Evolutionary conservation across 257 asterid species (phyloP), one percentile per base, ranked within the genome.

Genomic region (Craterostigma plantagineum): DNA sequence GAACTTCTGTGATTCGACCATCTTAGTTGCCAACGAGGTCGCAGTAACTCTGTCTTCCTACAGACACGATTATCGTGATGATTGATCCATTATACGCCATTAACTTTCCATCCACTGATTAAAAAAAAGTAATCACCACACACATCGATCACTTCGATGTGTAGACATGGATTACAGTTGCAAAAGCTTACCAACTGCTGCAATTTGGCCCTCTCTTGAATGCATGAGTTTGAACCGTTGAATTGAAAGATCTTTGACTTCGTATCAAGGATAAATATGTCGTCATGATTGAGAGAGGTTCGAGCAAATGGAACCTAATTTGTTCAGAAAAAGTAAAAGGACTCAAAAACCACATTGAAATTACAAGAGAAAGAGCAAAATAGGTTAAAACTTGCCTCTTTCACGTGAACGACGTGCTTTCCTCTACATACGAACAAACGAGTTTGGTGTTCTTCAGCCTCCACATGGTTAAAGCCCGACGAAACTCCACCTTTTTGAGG

Each of bases 191-290:
- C n/a, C n/a, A n/a, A n/a, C n/a, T n/a, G n/a, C n/a, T n/a, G n/a
- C n/a, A n/a, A n/a, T 64, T 78, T 81, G 51, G 94, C 94, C 63
- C 94, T 75, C 62, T 72, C 92, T 72, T 77, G 94, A 48, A 69
- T 75, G 30, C 66, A 61, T 42, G 94, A 68, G 61, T n/a, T 75
- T 59, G 79, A 75, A 42, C 94, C 94, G 43, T 79, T 72, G 57
- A 81, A 81, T 60, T 75, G 87, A 52, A 69, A 82, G 38, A 82
- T 68, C 62, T 82, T 82, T 27, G 75, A 62, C 58, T 70, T 52
- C 0, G 91, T 78, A 54, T n/a, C n/a, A n/a, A n/a, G n/a, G n/a
- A n/a, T n/a, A n/a, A n/a, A n/a, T n/a, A n/a, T n/a, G n/a, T n/a
- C 85, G 33, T 70, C 81, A 45, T 82, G 94, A 67, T 70, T 72